Conservation (phyloP, 352 stramenopile genomes). For the Pythium guiyangense region DNA sequence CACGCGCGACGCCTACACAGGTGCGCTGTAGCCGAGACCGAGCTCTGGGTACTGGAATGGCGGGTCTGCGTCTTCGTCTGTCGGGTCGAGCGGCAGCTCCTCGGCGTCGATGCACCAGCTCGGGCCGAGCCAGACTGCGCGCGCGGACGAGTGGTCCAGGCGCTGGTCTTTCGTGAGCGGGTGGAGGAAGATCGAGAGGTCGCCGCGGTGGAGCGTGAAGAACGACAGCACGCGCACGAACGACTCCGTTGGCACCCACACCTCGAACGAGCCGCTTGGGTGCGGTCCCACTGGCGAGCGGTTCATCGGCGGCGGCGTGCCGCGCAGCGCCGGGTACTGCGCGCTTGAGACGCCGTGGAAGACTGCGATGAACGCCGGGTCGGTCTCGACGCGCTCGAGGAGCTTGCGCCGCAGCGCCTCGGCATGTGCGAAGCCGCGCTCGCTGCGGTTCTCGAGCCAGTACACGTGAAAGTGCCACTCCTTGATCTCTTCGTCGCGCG, state of each 20-base stretch:
- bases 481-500: slow-evolving; percentile 25
- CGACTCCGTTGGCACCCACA: slow-evolving; percentile 60
- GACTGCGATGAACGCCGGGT: slow-evolving; percentile 59
- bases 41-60: slow-evolving; percentile 54
- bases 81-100: slow-evolving; percentile 26
- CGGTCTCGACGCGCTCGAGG: slow-evolving; percentile 30
- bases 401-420: slow-evolving; percentile 38
- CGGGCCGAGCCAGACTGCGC: slow-evolving; percentile 49
- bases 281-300: slow-evolving; percentile 51
- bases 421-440: slow-evolving; percentile 33
- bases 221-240: slow-evolving; percentile 52
- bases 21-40: slow-evolving; percentile 56
- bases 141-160: slow-evolving; percentile 39
- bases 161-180: slow-evolving; percentile 56
- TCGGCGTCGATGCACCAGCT: slow-evolving; percentile 39
- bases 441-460: slow-evolving; percentile 42
- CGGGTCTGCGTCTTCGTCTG: slow-evolving; percentile 11
- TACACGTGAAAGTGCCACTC: slow-evolving; percentile 81
- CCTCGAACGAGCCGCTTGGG: slow-evolving; percentile 61
- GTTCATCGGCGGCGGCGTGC: slow-evolving; percentile 43
- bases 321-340: slow-evolving; percentile 28
- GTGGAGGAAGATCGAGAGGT: slow-evolving; percentile 58
- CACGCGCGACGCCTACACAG: too few relatives aligned
- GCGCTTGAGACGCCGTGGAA: slow-evolving; percentile 34
- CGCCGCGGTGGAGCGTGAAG: slow-evolving; percentile 60